phyloP scores from a whole-genome alignment of 768 basidiomycete genomes.

The Naganishia onofrii region DNA sequence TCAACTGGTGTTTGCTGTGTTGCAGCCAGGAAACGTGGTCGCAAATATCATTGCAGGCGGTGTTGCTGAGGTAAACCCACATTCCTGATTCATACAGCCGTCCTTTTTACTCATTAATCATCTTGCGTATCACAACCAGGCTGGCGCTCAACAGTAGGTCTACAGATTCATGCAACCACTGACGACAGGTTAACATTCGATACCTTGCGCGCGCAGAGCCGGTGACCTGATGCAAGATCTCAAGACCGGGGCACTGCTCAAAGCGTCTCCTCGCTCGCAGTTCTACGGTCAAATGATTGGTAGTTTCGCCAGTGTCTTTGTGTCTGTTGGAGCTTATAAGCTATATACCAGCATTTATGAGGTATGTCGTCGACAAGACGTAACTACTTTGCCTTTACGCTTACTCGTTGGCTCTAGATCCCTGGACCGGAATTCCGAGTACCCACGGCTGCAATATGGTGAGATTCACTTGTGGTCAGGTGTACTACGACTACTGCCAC shows the following conservation, averaged over 20 bases:
- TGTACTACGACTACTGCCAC: not conserved
- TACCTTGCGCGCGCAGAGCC: constrained; percentile 59
- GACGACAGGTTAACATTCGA: not conserved
- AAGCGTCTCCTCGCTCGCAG: constrained; percentile 86
- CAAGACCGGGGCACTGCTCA: constrained; percentile 91
- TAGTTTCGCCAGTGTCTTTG: constrained; percentile 78
- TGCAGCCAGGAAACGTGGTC: constrained; percentile 92
- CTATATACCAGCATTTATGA: constrained; percentile 82
- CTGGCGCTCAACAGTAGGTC: constrained; percentile 83
- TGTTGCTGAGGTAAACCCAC: constrained; percentile 63
- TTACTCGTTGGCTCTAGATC: constrained; percentile 54
- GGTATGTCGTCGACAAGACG: not conserved
- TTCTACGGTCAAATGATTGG: constrained; percentile 90
- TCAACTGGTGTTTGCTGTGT: constrained; percentile 87
- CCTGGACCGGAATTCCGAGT: constrained; percentile 94
- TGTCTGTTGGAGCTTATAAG: constrained; percentile 80
- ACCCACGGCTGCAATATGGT: constrained; percentile 92
- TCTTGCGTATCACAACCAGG: constrained; percentile 53
- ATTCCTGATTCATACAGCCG: constrained; percentile 39
- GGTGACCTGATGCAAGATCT: constrained; percentile 98
- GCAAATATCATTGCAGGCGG: constrained; percentile 97
- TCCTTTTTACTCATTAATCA: not conserved
- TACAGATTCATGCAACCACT: not conserved
- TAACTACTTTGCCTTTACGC: not conserved
- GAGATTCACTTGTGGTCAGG: constrained; percentile 57